Evolutionary conservation across 2,329 filamentous ascomycete species (phyloP).

Genomic region (Aspergillus sp.): DNA sequence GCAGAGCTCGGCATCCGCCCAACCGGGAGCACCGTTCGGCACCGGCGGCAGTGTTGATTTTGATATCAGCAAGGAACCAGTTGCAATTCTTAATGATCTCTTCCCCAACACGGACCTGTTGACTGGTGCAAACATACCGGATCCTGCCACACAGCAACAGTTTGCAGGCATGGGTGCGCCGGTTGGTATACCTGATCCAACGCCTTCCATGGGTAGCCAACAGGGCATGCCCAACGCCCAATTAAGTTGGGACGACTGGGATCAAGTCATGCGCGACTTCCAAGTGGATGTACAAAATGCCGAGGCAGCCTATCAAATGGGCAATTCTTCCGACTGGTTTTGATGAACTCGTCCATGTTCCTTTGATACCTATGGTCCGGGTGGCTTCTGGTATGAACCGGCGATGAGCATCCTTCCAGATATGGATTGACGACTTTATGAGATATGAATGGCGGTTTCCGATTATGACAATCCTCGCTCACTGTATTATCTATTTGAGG

Average conservation of each 20-base stretch:
- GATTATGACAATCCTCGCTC: too few species aligned
- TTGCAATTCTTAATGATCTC: slow-evolving; percentile 16
- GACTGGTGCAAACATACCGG: slow-evolving; percentile 8
- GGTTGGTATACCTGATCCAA: slow-evolving; percentile 6
- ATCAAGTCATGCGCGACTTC: slow-evolving; percentile 31
- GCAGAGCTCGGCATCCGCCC: too few species aligned
- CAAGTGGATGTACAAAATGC: slow-evolving; percentile 26
- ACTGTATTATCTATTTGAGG: too few species aligned
- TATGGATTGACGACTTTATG: too few species aligned
- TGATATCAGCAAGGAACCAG: slow-evolving; percentile 17
- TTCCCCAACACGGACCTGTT: slow-evolving; percentile 21
- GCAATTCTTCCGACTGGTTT: slow-evolving; percentile 22
- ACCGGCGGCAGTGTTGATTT: slow-evolving; percentile 9
- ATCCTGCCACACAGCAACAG: slow-evolving; percentile 6
- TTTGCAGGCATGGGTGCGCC: slow-evolving; percentile 5
- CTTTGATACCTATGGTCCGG: neutral
- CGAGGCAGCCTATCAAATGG: slow-evolving; percentile 9
- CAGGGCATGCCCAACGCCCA: slow-evolving; percentile 10
- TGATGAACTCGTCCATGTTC: slow-evolving; percentile 11
- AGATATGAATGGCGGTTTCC: too few species aligned
- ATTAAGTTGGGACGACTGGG: slow-evolving; percentile 27
- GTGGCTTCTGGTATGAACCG: neutral
- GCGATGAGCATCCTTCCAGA: neutral
- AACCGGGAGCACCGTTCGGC: slow-evolving; percentile 3
- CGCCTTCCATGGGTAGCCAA: slow-evolving; percentile 6